These are phyloP conservation scores for Ceratocystis variospora DNA, from an alignment of 2,329 filamentous ascomycete genomes.

Conservation along the genomic window DNA sequence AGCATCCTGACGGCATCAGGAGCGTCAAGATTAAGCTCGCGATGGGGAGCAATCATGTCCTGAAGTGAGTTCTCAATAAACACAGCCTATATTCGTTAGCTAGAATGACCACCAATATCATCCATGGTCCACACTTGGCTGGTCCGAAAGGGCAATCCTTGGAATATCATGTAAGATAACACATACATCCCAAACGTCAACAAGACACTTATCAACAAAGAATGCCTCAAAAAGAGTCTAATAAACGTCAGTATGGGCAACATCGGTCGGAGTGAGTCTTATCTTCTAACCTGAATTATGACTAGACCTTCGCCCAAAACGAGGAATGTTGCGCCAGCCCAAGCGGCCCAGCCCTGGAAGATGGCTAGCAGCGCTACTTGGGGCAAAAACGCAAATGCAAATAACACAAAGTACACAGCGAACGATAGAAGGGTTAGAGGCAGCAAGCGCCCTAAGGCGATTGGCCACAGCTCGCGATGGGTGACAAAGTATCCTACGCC, in stretches of 20 bases:
- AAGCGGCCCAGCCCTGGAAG: constrained; percentile 79
- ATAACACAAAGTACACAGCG: constrained; percentile 72
- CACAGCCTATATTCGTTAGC: constrained; percentile 37
- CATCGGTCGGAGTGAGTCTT: neutral
- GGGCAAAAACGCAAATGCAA: constrained; percentile 75
- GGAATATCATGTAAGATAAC: neutral
- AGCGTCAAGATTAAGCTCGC: constrained; percentile 52
- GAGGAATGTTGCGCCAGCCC: constrained; percentile 75
- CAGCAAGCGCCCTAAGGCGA: constrained; percentile 63
- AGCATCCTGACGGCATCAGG: constrained; percentile 64
- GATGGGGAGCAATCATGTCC: constrained; percentile 52
- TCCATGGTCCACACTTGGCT: neutral
- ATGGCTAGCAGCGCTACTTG: constrained; percentile 80
- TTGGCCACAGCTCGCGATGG: constrained; percentile 68
- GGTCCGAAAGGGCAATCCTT: constrained; percentile 16
- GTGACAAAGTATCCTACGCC: constrained; percentile 72
- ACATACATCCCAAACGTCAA: constrained; percentile 71
- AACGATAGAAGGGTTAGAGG: constrained; percentile 70
- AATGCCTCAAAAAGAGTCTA: constrained; percentile 59
- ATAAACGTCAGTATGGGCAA: neutral
- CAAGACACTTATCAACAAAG: constrained; percentile 64
- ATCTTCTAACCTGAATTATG: constrained; percentile 37
- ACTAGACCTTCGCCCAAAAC: constrained; percentile 72
- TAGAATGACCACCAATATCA: neutral
- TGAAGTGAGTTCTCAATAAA: constrained; percentile 60